Conservation (phyloP, 2,329 filamentous ascomycete species). For the Pestalotiopsis sp. region DNA sequence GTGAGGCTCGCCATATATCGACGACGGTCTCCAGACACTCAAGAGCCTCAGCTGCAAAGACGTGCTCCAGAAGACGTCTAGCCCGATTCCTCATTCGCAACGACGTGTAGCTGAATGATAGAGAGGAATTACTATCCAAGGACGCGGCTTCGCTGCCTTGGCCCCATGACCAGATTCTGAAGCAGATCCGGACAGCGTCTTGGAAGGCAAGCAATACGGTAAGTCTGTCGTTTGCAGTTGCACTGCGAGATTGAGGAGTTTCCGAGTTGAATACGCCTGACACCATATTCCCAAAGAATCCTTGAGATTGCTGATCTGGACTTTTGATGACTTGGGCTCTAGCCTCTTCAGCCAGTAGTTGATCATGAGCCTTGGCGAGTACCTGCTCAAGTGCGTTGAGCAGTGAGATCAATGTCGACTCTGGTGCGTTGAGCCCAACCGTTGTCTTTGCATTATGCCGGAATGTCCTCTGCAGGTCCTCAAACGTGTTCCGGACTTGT, state of each 20-base stretch:
- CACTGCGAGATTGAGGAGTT: slow-evolving; percentile 73
- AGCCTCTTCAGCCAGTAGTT: slow-evolving; percentile 75
- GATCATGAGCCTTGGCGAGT: slow-evolving; percentile 83
- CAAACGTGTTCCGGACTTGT: slow-evolving; percentile 75
- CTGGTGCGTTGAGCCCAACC: slow-evolving; percentile 52
- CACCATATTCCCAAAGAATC: slow-evolving; percentile 93
- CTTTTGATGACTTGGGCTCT: slow-evolving; percentile 71
- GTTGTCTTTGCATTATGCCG: slow-evolving; percentile 35
- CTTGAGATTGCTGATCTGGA: slow-evolving; percentile 76
- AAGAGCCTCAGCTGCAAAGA: slow-evolving; percentile 88
- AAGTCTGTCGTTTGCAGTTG: slow-evolving; percentile 88
- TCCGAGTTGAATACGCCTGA: slow-evolving; percentile 88
- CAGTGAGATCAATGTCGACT: slow-evolving; percentile 78
- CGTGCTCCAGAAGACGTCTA: slow-evolving; percentile 83
- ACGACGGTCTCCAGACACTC: slow-evolving; percentile 93
- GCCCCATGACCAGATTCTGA: slow-evolving; percentile 94
- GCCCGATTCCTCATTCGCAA: slow-evolving; percentile 89
- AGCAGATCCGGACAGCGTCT: slow-evolving; percentile 90
- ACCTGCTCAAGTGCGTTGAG: slow-evolving; percentile 93
- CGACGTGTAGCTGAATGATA: slow-evolving; percentile 90
- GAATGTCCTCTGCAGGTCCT: slow-evolving; percentile 70
- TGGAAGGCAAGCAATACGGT: slow-evolving; percentile 97
- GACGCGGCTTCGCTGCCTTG: slow-evolving; percentile 60
- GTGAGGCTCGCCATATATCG: slow-evolving; percentile 72
- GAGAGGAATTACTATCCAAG: slow-evolving; percentile 69